These are phyloP conservation scores for Paraphoma chrysanthemicola DNA, from an alignment of 2,329 filamentous ascomycete genomes.

Conservation along the genomic window DNA sequence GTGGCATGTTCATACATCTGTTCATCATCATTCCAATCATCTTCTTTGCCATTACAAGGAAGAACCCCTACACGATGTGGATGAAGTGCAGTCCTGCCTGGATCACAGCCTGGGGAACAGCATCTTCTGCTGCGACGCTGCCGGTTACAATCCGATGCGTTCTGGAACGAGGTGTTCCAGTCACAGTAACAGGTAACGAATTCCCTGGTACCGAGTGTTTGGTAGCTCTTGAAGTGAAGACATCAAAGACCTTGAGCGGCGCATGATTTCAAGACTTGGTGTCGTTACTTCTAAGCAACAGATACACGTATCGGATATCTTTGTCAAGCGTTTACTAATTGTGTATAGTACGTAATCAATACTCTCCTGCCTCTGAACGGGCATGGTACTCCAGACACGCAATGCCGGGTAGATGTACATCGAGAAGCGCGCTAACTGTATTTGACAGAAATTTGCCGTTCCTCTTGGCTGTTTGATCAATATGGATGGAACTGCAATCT, in stretches of 20 bases:
- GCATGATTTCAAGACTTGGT: no score
- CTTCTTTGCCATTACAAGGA: constrained; percentile 42
- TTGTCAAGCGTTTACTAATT: no score
- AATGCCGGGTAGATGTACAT: no score
- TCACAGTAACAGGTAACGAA: constrained; percentile 42
- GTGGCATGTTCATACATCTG: constrained; percentile 57
- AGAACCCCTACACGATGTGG: constrained; percentile 60
- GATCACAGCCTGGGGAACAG: constrained; percentile 63
- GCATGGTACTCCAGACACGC: no score
- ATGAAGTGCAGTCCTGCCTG: constrained; percentile 58
- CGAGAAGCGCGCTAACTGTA: no score
- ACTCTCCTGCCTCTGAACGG: no score
- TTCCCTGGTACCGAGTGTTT: no score
- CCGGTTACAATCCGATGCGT: constrained; percentile 57
- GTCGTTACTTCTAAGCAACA: no score
- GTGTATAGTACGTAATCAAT: no score
- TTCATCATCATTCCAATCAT: constrained; percentile 54
- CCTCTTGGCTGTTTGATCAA: constrained; percentile 54
- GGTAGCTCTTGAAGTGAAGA: no score
- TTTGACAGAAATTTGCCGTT: constrained; percentile 50
- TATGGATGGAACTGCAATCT: constrained; percentile 57
- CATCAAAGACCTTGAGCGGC: no score
- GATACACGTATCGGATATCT: no score
- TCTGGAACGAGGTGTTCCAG: constrained; percentile 51
- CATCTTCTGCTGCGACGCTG: constrained; percentile 61